Conservation (phyloP, 257 asterid genomes). For the Ehretia macrophylla region DNA sequence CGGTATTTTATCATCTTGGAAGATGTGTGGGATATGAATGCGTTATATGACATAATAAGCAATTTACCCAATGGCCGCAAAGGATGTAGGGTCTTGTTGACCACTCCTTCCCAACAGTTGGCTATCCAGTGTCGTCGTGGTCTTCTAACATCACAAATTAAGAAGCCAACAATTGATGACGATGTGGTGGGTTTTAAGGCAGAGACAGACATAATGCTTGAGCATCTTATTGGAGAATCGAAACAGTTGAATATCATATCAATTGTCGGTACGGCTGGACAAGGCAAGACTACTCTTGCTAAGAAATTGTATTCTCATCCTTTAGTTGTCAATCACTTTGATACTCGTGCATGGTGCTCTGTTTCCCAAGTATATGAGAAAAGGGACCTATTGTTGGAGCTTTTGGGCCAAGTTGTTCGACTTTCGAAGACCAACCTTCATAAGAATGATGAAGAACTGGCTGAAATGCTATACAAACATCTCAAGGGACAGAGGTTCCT, state of each 20-base stretch:
- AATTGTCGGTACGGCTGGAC: conserved; percentile 17
- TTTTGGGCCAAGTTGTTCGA: background rate
- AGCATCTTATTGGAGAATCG: too few relatives aligned
- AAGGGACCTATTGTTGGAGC: conserved; percentile 1
- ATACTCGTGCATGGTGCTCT: conserved; percentile 6
- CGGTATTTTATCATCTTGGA: background rate
- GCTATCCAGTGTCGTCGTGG: background rate
- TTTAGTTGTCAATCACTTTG: background rate
- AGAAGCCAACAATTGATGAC: background rate
- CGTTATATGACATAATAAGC: background rate
- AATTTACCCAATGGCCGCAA: background rate
- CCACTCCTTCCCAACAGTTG: background rate
- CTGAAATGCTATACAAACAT: background rate
- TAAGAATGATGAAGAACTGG: background rate
- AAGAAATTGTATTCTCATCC: background rate
- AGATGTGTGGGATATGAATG: background rate
- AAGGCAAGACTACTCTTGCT: conserved; percentile 16
- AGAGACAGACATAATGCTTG: background rate
- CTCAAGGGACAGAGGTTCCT: conserved; percentile 1
- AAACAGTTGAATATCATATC: conserved; percentile 7
- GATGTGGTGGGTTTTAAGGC: conserved; percentile 9
- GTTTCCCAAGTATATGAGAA: background rate
- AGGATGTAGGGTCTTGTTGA: background rate
- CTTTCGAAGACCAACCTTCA: too few relatives aligned
- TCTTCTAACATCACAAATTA: background rate